Conservation (phyloP, 2,329 filamentous ascomycete genomes). For the Blastomyces parvus region DNA sequence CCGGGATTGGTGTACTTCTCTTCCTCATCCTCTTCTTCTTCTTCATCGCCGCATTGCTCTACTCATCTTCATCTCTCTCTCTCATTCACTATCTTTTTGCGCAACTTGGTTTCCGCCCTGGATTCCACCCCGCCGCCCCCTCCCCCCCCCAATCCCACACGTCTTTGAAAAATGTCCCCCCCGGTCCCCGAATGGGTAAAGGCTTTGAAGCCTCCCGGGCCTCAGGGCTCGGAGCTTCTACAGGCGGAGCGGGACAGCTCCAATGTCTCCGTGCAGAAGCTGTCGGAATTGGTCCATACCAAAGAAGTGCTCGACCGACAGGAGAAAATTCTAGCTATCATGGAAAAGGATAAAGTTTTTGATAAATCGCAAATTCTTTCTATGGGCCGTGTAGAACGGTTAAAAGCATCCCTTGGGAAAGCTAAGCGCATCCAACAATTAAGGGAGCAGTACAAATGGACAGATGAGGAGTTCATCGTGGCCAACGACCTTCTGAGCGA, state of each 20-base stretch:
- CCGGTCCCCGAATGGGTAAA: conserved; percentile 56
- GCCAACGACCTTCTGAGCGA: conserved; percentile 64
- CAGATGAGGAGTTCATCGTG: conserved; percentile 50
- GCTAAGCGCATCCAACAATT: conserved; percentile 62
- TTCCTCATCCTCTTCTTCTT: neutral
- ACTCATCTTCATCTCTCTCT: neutral
- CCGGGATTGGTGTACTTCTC: neutral
- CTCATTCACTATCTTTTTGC: neutral
- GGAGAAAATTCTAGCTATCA: conserved; percentile 51
- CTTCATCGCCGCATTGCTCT: neutral
- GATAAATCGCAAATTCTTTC: conserved; percentile 74
- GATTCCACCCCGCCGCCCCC: neutral
- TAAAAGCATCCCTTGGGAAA: conserved; percentile 59
- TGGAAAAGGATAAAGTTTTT: conserved; percentile 60
- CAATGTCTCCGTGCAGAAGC: conserved; percentile 55
- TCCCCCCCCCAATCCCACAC: neutral
- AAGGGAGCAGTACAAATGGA: conserved; percentile 58
- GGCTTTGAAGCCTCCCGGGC: conserved; percentile 54
- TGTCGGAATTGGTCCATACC: conserved; percentile 61
- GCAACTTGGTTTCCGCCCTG: neutral
- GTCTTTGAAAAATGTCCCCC: conserved; percentile 26
- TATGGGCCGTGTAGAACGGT: conserved; percentile 57
- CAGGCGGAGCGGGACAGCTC: conserved; percentile 58
- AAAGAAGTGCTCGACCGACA: conserved; percentile 54
- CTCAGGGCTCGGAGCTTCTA: conserved; percentile 61